phyloP scores from a whole-genome alignment of 495 filamentous ascomycete species.

The Trichoderma erinaceum region DNA sequence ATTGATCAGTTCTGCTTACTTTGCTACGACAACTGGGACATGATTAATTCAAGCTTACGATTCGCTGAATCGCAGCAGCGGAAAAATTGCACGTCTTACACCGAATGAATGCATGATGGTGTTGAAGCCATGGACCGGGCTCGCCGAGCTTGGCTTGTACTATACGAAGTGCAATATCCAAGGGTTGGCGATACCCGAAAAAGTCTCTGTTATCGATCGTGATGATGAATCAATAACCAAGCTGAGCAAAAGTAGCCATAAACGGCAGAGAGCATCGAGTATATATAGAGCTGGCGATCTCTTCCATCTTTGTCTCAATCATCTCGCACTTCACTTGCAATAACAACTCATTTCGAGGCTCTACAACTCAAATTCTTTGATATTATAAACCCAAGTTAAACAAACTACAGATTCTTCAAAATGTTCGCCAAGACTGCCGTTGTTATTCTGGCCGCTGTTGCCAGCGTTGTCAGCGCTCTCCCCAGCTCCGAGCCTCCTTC shows the following conservation, averaged over 20 bases:
- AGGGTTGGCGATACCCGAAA: neutral
- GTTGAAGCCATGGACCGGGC: neutral
- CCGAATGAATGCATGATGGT: neutral
- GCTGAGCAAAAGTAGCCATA: neutral
- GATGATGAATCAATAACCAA: neutral
- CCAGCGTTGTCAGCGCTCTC: constrained; percentile 9
- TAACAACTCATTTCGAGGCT: neutral
- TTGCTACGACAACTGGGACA: too few species aligned
- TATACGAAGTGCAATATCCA: neutral
- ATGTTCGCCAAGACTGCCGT: constrained; percentile 9
- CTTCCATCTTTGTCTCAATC: neutral
- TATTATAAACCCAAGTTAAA: neutral
- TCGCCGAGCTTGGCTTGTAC: neutral
- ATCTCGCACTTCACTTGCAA: neutral
- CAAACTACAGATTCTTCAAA: neutral
- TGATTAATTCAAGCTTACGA: neutral
- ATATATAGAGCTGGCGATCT: neutral
- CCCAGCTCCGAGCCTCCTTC: neutral
- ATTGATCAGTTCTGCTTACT: neutral
- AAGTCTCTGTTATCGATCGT: neutral
- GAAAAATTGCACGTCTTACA: constrained; percentile 9
- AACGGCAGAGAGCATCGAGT: neutral
- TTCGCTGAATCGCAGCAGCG: neutral
- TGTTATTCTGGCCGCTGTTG: constrained; percentile 2
- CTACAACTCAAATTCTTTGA: neutral